A percentile compares a stretch with the other conserved stretches of the same genome.
phyloP scores from a whole-genome alignment of 1,284 basidiomycete species.

The Ustilago tritici region DNA sequence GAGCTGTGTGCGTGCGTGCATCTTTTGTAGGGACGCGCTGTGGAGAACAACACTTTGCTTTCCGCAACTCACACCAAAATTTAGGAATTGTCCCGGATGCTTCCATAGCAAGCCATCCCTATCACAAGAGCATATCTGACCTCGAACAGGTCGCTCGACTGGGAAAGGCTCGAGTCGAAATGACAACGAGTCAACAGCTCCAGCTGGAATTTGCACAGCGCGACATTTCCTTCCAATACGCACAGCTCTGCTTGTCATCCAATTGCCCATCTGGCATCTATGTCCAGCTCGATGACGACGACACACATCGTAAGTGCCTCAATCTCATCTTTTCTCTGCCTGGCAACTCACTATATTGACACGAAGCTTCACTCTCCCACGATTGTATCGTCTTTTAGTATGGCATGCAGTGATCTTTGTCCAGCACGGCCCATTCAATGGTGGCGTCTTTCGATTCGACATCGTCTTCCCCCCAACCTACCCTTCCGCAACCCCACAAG shows the following conservation, averaged over 20 bases:
- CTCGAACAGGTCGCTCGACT: no score
- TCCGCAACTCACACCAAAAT: neutral
- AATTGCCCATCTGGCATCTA: conserved; percentile 55
- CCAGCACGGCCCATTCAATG: conserved; percentile 42
- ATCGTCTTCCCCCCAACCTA: conserved; percentile 50
- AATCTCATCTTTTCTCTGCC: neutral
- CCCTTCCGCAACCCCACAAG: conserved; percentile 45
- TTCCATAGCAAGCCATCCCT: no score
- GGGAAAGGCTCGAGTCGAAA: conserved; percentile 2
- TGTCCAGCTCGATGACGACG: conserved; percentile 47
- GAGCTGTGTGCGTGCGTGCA: conserved; percentile 4
- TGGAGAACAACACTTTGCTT: conserved; percentile 20
- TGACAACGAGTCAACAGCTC: conserved; percentile 36
- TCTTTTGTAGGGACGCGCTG: neutral
- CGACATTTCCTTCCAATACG: conserved; percentile 53
- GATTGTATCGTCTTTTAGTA: conserved; percentile 11
- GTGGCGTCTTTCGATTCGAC: conserved; percentile 61
- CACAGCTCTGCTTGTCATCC: conserved; percentile 39
- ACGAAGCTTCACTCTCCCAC: no score
- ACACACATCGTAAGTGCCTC: conserved; percentile 32
- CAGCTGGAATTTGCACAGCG: conserved; percentile 46
- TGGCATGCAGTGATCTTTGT: conserved; percentile 59
- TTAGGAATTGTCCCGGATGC: no score
- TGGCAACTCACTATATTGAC: no score
- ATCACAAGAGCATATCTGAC: no score